Evolutionary conservation across 441 rosid species (phyloP).

Genomic region (Pelargonium fulgidum): DNA sequence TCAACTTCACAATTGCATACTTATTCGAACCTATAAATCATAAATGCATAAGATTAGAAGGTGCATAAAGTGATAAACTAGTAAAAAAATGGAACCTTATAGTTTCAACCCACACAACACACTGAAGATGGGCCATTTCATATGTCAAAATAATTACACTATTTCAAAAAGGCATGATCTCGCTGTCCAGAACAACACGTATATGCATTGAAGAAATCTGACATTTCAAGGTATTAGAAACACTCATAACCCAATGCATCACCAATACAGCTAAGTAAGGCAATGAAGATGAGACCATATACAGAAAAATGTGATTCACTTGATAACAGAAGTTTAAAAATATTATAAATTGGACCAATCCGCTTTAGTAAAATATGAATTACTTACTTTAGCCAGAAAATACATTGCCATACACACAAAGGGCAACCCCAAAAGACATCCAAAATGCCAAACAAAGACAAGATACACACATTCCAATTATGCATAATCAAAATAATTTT

Average conservation of each 20-base stretch:
- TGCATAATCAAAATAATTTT: background rate
- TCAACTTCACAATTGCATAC: conserved; percentile 1
- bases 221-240: background rate
- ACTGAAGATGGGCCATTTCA: background rate
- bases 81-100: background rate
- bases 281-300: background rate
- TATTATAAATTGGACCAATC: background rate
- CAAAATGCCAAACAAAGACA: background rate
- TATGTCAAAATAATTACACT: conserved; percentile 1
- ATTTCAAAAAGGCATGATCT: background rate
- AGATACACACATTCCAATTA: background rate
- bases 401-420: background rate
- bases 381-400: background rate
- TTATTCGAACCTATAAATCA: background rate
- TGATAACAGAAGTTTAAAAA: background rate
- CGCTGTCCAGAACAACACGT: background rate
- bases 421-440: background rate
- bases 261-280: background rate
- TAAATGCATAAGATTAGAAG: background rate
- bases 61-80: background rate
- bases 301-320: background rate
- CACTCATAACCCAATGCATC: background rate
- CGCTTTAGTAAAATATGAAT: background rate
- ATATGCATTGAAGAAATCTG: background rate
- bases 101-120: background rate